Evolutionary conservation across 1,284 basidiomycete species (phyloP).

Genomic region (Rhodotorula sp.): DNA sequence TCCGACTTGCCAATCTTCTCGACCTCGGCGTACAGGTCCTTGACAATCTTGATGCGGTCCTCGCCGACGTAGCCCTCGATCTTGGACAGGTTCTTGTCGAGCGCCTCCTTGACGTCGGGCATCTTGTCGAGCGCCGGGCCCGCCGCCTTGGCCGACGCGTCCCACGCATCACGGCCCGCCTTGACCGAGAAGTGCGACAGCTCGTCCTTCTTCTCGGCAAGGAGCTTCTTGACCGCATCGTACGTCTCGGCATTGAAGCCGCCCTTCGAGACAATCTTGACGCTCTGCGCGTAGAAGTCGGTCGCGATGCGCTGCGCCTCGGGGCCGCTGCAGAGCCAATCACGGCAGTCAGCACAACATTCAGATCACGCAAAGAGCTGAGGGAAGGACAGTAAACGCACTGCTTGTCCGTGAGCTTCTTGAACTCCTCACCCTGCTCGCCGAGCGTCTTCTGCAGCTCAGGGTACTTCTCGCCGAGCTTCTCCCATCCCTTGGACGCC

Average conservation of each 20-base stretch:
- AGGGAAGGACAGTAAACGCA: constrained; percentile 1
- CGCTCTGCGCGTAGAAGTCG: constrained; percentile 38
- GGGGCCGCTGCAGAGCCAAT: constrained; percentile 35
- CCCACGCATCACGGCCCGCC: constrained; percentile 44
- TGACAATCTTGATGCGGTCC: constrained; percentile 43
- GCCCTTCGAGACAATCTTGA: constrained; percentile 38
- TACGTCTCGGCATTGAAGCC: constrained; percentile 43
- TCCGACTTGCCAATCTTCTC: constrained; percentile 48
- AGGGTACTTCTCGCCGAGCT: constrained; percentile 43
- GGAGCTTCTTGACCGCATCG: constrained; percentile 40
- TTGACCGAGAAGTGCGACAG: constrained; percentile 37
- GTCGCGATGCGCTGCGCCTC: constrained; percentile 42
- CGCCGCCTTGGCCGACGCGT: constrained; percentile 36
- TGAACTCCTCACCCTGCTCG: constrained; percentile 38
- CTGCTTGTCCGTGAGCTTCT: constrained; percentile 44
- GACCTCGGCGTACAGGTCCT: constrained; percentile 42
- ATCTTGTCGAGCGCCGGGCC: constrained; percentile 43
- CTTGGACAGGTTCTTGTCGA: constrained; percentile 36
- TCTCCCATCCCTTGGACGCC: constrained; percentile 29
- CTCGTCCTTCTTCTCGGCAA: constrained; percentile 40
- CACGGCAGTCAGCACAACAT: not conserved
- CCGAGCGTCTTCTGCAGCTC: constrained; percentile 41
- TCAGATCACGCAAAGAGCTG: not conserved
- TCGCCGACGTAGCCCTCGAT: constrained; percentile 37
- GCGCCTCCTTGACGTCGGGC: constrained; percentile 43